phyloP scores from a whole-genome alignment of 768 basidiomycete species.

The Tylopilus sp. region DNA sequence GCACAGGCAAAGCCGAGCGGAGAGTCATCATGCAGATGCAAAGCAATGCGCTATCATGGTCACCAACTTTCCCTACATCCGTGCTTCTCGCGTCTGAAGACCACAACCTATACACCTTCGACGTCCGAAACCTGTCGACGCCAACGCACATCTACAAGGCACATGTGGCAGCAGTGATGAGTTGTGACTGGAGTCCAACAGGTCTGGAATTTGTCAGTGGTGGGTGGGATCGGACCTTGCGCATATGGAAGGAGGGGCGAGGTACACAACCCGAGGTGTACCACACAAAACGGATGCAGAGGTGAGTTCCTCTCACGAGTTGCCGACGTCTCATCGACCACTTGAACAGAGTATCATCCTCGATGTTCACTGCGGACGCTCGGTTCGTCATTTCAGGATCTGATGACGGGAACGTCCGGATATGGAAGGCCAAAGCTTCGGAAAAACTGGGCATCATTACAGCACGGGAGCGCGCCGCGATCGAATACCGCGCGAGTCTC shows the following conservation, averaged over 20 bases:
- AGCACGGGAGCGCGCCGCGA: slow-evolving; percentile 83
- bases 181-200: slow-evolving; percentile 96
- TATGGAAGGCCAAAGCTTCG: slow-evolving; percentile 93
- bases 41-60: slow-evolving; percentile 90
- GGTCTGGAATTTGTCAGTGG: slow-evolving; percentile 95
- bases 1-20: slow-evolving; percentile 94
- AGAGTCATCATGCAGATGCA: slow-evolving; percentile 93
- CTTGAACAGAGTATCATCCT: slow-evolving; percentile 73
- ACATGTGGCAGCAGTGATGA: slow-evolving; percentile 95
- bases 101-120: slow-evolving; percentile 97
- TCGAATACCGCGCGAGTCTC: slow-evolving; percentile 89
- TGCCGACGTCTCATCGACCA: background rate
- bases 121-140: slow-evolving; percentile 76
- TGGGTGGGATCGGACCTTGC: slow-evolving; percentile 91
- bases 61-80: slow-evolving; percentile 90
- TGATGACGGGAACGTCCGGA: slow-evolving; percentile 90
- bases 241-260: slow-evolving; percentile 87
- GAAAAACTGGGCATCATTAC: slow-evolving; percentile 91
- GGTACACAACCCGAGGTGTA: slow-evolving; percentile 87
- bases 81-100: slow-evolving; percentile 96
- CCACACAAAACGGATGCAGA: slow-evolving; percentile 98
- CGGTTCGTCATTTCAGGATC: slow-evolving; percentile 89
- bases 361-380: slow-evolving; percentile 85
- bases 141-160: slow-evolving; percentile 96
- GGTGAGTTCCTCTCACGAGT: slow-evolving; percentile 51